Evolutionary conservation across 306 rosid genomes (phyloP).

Genomic region (Cucurbita pepo): DNA sequence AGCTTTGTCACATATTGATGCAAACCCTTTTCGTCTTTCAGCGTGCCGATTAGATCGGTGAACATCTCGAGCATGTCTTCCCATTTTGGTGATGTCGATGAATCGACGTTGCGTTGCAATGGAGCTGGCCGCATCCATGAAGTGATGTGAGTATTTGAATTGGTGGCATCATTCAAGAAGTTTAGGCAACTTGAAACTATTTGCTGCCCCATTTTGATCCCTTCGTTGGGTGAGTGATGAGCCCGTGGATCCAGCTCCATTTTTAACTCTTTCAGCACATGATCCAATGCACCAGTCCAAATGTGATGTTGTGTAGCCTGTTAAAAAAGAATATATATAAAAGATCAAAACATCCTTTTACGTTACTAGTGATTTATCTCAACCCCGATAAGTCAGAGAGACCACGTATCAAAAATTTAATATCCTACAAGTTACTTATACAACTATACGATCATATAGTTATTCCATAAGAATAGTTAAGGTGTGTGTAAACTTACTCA

Average conservation of each 20-base stretch:
- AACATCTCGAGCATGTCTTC: constrained; percentile 73
- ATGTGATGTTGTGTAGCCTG: constrained; percentile 54
- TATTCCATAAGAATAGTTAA: too few species aligned
- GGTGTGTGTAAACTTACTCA: too few species aligned
- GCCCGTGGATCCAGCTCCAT: constrained; percentile 36
- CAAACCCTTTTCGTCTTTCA: constrained; percentile 31
- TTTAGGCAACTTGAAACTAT: constrained; percentile 53
- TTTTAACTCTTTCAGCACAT: constrained; percentile 35
- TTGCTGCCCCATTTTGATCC: constrained; percentile 41
- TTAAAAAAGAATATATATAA: not conserved
- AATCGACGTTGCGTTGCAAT: constrained; percentile 10
- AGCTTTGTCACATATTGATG: constrained; percentile 37
- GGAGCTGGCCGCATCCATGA: constrained; percentile 77
- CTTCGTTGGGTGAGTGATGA: constrained; percentile 19
- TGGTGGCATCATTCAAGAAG: constrained; percentile 28
- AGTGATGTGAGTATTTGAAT: constrained; percentile 23
- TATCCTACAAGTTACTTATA: too few species aligned
- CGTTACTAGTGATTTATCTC: not conserved
- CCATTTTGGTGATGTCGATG: constrained; percentile 46
- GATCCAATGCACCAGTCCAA: constrained; percentile 50
- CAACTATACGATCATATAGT: too few species aligned
- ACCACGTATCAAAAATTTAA: too few species aligned
- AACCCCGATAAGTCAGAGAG: too few species aligned
- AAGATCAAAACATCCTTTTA: not conserved
- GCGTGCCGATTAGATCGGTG: constrained; percentile 42